A percentile compares a stretch with the other conserved stretches of the same genome.
These are phyloP conservation scores for Spirogloea muscicola DNA, from an alignment of 139 green algal genomes.

Conservation along the genomic window DNA sequence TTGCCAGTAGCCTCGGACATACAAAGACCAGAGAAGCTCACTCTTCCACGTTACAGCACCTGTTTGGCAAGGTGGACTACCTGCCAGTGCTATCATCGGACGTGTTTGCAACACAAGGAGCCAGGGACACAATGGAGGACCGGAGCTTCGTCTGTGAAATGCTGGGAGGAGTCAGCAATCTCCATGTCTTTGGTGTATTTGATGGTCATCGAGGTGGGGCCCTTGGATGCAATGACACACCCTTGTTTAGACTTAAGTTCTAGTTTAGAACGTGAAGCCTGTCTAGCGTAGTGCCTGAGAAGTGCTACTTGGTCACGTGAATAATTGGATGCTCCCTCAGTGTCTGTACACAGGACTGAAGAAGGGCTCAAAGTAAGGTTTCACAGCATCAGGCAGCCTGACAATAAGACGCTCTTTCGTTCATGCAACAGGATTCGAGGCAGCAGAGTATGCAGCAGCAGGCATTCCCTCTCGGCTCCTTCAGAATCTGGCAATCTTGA, in stretches of 20 bases:
- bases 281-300: too few relatives aligned
- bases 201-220: slow-evolving; percentile 37
- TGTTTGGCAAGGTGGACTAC: neutral
- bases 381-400: too few relatives aligned
- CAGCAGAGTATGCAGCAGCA: slow-evolving; percentile 22
- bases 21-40: too few relatives aligned
- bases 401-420: too few relatives aligned
- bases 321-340: too few relatives aligned
- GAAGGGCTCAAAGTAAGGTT: too few relatives aligned
- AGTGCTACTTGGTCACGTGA: too few relatives aligned
- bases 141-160: slow-evolving; percentile 1
- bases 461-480: slow-evolving; percentile 6
- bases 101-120: slow-evolving; percentile 26
- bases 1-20: too few relatives aligned
- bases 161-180: neutral
- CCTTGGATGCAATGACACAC: too few relatives aligned
- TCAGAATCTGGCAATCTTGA: neutral
- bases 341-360: too few relatives aligned
- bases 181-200: slow-evolving; percentile 39
- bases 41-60: neutral
- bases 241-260: too few relatives aligned
- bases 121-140: slow-evolving; percentile 36
- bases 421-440: slow-evolving; percentile 39
- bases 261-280: too few relatives aligned
- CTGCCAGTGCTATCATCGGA: slow-evolving; percentile 11